These are phyloP conservation scores for Elsinoe perseae DNA, from an alignment of 2,329 filamentous ascomycete species.

Conservation along the genomic window DNA sequence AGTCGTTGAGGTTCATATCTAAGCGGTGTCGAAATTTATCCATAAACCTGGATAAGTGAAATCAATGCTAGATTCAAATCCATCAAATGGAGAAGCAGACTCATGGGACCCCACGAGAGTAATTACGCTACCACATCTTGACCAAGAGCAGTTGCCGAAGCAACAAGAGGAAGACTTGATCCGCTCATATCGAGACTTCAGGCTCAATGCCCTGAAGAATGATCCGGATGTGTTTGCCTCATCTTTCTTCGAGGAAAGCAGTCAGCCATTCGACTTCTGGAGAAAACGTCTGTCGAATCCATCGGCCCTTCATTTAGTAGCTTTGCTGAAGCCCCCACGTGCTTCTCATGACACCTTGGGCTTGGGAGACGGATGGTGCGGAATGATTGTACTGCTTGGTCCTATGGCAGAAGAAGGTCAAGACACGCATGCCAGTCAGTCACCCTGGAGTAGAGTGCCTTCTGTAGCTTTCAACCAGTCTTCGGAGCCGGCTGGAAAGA, in stretches of 20 bases:
- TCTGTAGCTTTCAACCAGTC: constrained; percentile 19
- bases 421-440: constrained; percentile 7
- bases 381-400: constrained; percentile 26
- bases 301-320: constrained; percentile 25
- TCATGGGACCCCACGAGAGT: background rate
- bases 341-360: constrained; percentile 9
- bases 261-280: constrained; percentile 20
- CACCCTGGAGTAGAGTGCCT: constrained; percentile 14
- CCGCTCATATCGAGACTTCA: constrained; percentile 21
- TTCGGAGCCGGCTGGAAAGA: background rate
- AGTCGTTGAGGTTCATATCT: too few species aligned
- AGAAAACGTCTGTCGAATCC: constrained; percentile 24
- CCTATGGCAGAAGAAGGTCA: constrained; percentile 15
- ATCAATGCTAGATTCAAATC: too few species aligned
- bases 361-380: constrained; percentile 22
- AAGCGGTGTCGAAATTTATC: too few species aligned
- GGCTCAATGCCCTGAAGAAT: constrained; percentile 24
- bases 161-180: background rate
- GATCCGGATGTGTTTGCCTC: constrained; percentile 28
- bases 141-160: background rate
- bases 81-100: too few species aligned
- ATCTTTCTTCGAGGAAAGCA: constrained; percentile 25
- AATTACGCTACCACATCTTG: constrained; percentile 18
- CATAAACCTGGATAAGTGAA: too few species aligned
- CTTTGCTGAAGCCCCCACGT: background rate